A percentile compares a stretch with the other conserved stretches of the same genome.
Evolutionary conservation across 2,329 filamentous ascomycete genomes (phyloP).

Genomic region (Paradendryphiella salina): DNA sequence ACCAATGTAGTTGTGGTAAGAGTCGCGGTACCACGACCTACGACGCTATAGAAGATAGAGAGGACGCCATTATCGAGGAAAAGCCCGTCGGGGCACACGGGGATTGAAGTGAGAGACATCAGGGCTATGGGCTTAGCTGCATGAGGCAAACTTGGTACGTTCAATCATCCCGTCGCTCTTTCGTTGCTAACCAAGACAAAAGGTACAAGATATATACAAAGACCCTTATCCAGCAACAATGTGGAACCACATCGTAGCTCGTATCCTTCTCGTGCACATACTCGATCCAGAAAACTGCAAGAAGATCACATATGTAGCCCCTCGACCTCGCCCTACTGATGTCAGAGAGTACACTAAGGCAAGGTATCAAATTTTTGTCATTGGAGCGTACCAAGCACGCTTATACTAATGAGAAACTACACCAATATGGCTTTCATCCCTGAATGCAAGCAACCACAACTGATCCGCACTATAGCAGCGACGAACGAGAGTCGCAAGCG

Average conservation of each 20-base stretch:
- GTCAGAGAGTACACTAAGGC: background rate
- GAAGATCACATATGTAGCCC: background rate
- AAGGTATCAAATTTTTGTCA: background rate
- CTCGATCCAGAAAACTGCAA: background rate
- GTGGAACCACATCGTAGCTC: background rate
- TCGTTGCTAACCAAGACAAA: background rate
- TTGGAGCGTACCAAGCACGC: too few relatives aligned
- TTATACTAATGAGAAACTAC: too few relatives aligned
- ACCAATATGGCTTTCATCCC: too few relatives aligned
- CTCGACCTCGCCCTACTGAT: background rate
- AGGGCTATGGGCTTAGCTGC: constrained; percentile 1
- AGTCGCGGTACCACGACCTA: too few relatives aligned
- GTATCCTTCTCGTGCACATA: constrained; percentile 1
- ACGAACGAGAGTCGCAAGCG: too few relatives aligned
- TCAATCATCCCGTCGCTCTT: background rate
- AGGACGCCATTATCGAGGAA: background rate
- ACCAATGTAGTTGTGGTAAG: too few relatives aligned
- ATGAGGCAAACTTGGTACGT: background rate
- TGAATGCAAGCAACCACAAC: too few relatives aligned
- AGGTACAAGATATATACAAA: constrained; percentile 5
- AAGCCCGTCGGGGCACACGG: background rate
- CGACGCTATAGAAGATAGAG: too few relatives aligned
- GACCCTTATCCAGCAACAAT: background rate
- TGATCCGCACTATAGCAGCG: too few relatives aligned
- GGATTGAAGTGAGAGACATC: background rate